Percentiles rank a stretch among this genome's conserved stretches.
phyloP scores from a whole-genome alignment of 805 yeast genomes.

The Candida xiaguanensis region DNA sequence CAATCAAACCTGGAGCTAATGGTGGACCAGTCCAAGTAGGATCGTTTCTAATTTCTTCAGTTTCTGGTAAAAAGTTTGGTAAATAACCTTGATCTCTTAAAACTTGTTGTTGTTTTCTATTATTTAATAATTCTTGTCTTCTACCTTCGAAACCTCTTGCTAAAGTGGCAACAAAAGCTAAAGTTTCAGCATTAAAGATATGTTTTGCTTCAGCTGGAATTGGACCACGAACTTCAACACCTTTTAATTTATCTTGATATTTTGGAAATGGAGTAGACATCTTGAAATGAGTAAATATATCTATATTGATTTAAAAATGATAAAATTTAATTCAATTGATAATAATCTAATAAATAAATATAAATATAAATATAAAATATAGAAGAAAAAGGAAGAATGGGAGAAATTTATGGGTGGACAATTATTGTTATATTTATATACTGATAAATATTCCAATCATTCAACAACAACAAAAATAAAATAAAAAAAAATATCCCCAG shows the following conservation, averaged over 20 bases:
- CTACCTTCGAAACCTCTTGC: constrained; percentile 69
- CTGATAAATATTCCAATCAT: not conserved
- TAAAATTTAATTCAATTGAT: not conserved
- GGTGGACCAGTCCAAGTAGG: constrained; percentile 74
- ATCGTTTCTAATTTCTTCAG: constrained; percentile 65
- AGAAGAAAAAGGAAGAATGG: not conserved
- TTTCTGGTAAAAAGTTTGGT: constrained; percentile 65
- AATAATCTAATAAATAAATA: not conserved
- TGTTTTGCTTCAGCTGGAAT: constrained; percentile 47
- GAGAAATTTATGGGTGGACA: not conserved
- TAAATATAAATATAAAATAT: not conserved
- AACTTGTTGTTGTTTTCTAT: constrained; percentile 59
- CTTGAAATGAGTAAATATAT: not conserved
- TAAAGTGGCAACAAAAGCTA: constrained; percentile 65
- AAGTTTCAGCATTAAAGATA: constrained; percentile 57
- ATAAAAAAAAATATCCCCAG: constrained; percentile 1
- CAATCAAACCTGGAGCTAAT: constrained; percentile 67
- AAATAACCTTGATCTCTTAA: constrained; percentile 58
- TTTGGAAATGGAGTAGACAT: constrained; percentile 46
- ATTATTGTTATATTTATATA: not conserved
- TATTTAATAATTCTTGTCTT: constrained; percentile 55
- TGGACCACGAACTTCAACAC: constrained; percentile 54
- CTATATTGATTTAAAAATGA: not conserved
- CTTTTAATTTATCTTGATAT: constrained; percentile 41
- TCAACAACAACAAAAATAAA: no score